Base-by-base conservation (phyloP, 1,139 yeast species). In the Protomyces inouyei region DNA sequence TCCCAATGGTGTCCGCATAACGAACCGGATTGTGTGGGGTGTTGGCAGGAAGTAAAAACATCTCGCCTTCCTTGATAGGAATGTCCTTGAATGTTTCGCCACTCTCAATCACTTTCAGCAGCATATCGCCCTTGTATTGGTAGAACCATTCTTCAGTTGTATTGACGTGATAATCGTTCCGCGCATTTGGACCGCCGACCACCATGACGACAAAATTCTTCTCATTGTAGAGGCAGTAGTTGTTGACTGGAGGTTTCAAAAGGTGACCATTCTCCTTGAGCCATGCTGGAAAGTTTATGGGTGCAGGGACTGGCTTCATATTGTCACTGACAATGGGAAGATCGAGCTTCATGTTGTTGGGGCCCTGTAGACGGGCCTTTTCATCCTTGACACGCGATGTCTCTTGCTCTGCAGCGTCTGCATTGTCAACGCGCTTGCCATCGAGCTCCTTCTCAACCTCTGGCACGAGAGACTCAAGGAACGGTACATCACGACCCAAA, bases 111-210 rank as follows among this genome's bases (percentile, higher is more conserved):
- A 92, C 96, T 70, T 84, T 85, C 68, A 92, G 79, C 37, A 88
- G 82, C 96, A 92, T 91, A 40, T 80, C 78, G 32, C 56, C 57
- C 40, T 57, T 65, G 46, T 57, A 55, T 35, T 64, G 60, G 43
- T 52, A 60, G 43, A 57, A 64, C 82, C 91, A 92, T 72, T 91
- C 97, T 0, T 97, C 97, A 0, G 97, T 92, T 71, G 89, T 95
- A 72, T 92, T 92, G 64, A 92, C 83, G 73, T 92, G 98, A 74
- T 89, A 92, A 73, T 92, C 97, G 0, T 96, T 90, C 67, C 97
- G 80, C 72, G 86, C 95, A 74, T 92, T 92, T 1, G 97, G 97
- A 0, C 97, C 98, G 6, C 97, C 97, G 1, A 92, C 96, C 60
- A 84, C 80, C 97, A 92, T 92, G 54, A 90, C 89, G 0, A 97